A percentile compares a stretch with the other conserved stretches of the same genome.
phyloP scores from a whole-genome alignment of 2,329 filamentous ascomycete species.

The Fusarium secorum region DNA sequence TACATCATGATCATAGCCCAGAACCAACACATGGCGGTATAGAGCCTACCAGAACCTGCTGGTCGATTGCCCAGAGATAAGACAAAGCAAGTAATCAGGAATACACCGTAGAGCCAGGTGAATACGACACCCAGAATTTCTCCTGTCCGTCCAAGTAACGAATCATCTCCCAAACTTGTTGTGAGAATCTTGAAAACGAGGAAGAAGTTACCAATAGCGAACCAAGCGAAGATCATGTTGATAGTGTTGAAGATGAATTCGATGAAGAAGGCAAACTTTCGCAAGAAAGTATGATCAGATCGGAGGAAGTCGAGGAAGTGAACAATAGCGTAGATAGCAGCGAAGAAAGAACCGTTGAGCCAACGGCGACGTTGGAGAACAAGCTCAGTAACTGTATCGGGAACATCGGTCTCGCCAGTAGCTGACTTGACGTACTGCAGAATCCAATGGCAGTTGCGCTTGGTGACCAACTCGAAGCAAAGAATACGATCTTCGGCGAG shows the following conservation, averaged over 20 bases:
- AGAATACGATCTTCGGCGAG: constrained; percentile 98
- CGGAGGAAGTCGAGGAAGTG: constrained; percentile 98
- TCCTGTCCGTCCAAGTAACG: constrained; percentile 79
- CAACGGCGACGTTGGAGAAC: constrained; percentile 95
- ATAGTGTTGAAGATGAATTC: constrained; percentile 95
- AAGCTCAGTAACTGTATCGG: constrained; percentile 91
- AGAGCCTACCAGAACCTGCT: constrained; percentile 90
- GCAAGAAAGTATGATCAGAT: constrained; percentile 84
- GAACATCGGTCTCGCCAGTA: constrained; percentile 95
- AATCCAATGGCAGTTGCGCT: constrained; percentile 97
- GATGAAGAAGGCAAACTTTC: constrained; percentile 88
- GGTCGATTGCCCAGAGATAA: constrained; percentile 93
- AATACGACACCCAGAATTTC: constrained; percentile 87
- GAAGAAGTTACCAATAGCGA: constrained; percentile 98
- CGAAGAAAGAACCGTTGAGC: constrained; percentile 98
- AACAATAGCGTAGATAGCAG: constrained; percentile 90
- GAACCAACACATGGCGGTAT: constrained; percentile 98
- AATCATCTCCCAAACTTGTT: constrained; percentile 74
- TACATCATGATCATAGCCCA: constrained; percentile 95
- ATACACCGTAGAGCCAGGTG: constrained; percentile 94
- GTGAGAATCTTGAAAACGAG: constrained; percentile 97
- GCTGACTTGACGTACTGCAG: constrained; percentile 98
- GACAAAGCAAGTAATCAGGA: constrained; percentile 93
- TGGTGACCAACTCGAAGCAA: constrained; percentile 97
- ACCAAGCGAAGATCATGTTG: constrained; percentile 99